A percentile compares a stretch with the other conserved stretches of the same genome.
phyloP scores from a whole-genome alignment of 371 early-diverging fungal species.

The Batkoa obscura region DNA sequence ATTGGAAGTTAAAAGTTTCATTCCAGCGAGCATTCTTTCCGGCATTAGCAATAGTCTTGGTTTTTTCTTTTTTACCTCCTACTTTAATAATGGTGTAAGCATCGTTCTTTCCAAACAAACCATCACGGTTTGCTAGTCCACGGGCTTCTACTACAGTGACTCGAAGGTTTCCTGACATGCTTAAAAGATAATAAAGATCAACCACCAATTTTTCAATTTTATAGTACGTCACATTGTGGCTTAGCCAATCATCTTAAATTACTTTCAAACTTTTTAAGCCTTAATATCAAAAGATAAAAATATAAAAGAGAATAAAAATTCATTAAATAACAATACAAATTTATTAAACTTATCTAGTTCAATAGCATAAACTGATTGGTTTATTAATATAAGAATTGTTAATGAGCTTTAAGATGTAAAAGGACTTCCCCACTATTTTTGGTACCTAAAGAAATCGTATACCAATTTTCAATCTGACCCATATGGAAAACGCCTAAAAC shows the following conservation, averaged over 20 bases:
- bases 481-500: not conserved
- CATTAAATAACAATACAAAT: too few species aligned
- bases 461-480: constrained; percentile 4
- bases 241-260: too few species aligned
- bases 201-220: too few species aligned
- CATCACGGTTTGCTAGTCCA: constrained; percentile 1
- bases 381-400: too few species aligned
- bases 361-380: too few species aligned
- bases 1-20: constrained; percentile 2
- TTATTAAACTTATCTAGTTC: too few species aligned
- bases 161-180: too few species aligned
- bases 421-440: constrained; percentile 8
- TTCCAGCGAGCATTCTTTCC: not conserved
- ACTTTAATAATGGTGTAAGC: not conserved
- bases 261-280: too few species aligned
- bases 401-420: not conserved
- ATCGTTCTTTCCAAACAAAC: constrained; percentile 1
- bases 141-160: constrained; percentile 6
- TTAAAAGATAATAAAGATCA: too few species aligned
- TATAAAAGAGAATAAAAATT: too few species aligned
- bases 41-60: not conserved
- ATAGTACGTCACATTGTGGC: too few species aligned
- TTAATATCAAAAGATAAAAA: too few species aligned
- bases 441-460: constrained; percentile 8
- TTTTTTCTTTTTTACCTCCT: not conserved